A percentile compares a stretch with the other conserved stretches of the same genome.
Conservation (phyloP, 1,284 basidiomycete genomes). For the Ganoderma lingzhi region DNA sequence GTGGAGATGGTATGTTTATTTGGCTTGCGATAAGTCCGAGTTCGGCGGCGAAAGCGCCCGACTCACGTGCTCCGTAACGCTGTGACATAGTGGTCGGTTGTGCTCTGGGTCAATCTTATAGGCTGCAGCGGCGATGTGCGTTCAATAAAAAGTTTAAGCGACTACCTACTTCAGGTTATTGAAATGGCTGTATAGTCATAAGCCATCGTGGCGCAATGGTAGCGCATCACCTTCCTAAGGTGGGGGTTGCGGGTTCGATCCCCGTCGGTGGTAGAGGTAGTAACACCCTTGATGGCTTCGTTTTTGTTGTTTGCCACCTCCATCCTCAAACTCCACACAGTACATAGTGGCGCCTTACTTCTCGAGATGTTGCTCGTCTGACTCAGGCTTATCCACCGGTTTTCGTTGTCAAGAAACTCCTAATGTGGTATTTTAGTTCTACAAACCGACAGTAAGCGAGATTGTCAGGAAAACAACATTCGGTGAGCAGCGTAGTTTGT, state of each 20-base stretch:
- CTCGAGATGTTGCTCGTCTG: too few species aligned
- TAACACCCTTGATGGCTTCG: not conserved
- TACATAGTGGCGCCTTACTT: not conserved
- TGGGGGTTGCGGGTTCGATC: slow-evolving; percentile 41
- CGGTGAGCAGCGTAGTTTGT: not conserved
- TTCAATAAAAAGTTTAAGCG: too few species aligned
- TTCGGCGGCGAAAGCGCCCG: too few species aligned
- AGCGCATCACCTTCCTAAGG: slow-evolving; percentile 42
- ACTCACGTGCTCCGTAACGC: too few species aligned
- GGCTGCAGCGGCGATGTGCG: too few species aligned
- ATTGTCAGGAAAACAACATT: not conserved
- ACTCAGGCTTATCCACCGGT: too few species aligned
- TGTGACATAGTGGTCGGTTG: too few species aligned
- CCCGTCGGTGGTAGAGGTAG: slow-evolving; percentile 38
- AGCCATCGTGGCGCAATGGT: slow-evolving; percentile 41
- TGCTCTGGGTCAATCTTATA: too few species aligned
- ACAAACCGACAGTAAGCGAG: not conserved
- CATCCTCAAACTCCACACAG: not conserved
- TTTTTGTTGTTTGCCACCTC: slow-evolving; percentile 6
- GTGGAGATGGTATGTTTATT: too few species aligned
- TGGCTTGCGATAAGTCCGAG: too few species aligned
- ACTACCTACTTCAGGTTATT: not conserved
- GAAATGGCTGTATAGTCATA: not conserved
- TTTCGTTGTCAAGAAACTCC: not conserved
- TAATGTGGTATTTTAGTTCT: not conserved